These are phyloP conservation scores for Pichia exigua DNA, from an alignment of 805 yeast genomes.

Conservation along the genomic window DNA sequence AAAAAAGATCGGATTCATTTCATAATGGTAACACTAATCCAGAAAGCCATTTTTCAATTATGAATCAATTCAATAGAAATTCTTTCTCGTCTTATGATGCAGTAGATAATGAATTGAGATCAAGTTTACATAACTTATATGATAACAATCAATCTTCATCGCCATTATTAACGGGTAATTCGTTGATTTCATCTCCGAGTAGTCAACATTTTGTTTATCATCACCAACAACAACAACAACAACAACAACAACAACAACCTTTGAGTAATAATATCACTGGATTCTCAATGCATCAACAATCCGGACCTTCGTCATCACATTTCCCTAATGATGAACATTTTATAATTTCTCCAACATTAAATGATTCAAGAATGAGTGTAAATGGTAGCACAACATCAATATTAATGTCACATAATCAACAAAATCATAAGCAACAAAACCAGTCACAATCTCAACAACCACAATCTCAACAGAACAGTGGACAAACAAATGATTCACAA, in stretches of 20 bases:
- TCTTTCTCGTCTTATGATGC: background rate
- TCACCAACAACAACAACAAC: background rate
- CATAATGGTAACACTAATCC: background rate
- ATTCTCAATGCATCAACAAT: background rate
- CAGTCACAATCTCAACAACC: background rate
- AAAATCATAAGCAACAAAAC: background rate
- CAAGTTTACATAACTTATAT: slow-evolving; percentile 2
- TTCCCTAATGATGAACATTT: background rate
- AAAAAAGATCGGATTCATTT: slow-evolving; percentile 6
- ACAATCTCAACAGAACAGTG: background rate
- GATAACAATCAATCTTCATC: background rate
- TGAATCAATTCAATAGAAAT: slow-evolving; percentile 1
- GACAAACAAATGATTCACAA: background rate
- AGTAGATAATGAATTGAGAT: slow-evolving; percentile 1
- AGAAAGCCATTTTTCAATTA: background rate
- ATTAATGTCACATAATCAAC: background rate
- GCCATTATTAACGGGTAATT: background rate
- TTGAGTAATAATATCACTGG: slow-evolving; percentile 1
- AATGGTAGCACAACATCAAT: slow-evolving; percentile 1
- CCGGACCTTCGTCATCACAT: background rate
- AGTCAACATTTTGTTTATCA: slow-evolving; percentile 1
- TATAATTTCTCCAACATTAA: background rate
- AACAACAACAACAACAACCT: background rate
- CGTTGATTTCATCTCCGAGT: slow-evolving; percentile 1
- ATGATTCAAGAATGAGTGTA: slow-evolving; percentile 6